Evolutionary conservation across 352 stramenopile genomes (phyloP), one percentile per base, ranked within the genome.

Genomic region (Phytophthora pini): DNA sequence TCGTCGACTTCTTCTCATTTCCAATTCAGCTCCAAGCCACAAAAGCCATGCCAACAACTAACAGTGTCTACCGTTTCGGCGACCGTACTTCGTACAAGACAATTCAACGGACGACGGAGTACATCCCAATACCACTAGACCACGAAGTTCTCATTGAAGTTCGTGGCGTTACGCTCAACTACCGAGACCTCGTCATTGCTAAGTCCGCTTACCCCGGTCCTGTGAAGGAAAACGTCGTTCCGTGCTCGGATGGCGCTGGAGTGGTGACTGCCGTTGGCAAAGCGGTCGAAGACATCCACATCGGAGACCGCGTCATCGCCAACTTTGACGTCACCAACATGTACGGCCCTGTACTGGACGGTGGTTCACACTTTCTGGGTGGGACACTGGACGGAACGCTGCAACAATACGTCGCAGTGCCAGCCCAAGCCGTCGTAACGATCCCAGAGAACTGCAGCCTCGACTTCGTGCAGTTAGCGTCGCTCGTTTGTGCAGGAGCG

Each of bases 321-420:
- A 76, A 70, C 53, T 76, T 72, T 32, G 50, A 53, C 39, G 29
- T 70, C 32, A 39, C 48, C 20, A 56, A 76, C 39, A 32, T 53
- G 13, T 72, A 73, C 48, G 65, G 57, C 8, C 52, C 52, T 9
- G n/a, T 57, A 12, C 34, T 56, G 5, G 39, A 57, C 9, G 22
- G 53, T 52, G 31, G 29, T 5, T 26, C 26, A 4, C 49, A 65
- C 12, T 38, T 22, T 13, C 61, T 63, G 12, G 69, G 64, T 11
- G 69, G 63, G 2, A 32, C 40, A 4, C 20, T 71, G 17, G 64
- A 74, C 22, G 69, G 64, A 17, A 56, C 70, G 34, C 50, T 74
- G 49, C 59, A 56, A 4, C 47, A 74, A 31, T 77, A 61, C 43
- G 49, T 45, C 1, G 64, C 41, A 17, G 29, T 71, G 4, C 51